phyloP scores from a whole-genome alignment of 306 rosid species.

The Sesbania bispinosa region DNA sequence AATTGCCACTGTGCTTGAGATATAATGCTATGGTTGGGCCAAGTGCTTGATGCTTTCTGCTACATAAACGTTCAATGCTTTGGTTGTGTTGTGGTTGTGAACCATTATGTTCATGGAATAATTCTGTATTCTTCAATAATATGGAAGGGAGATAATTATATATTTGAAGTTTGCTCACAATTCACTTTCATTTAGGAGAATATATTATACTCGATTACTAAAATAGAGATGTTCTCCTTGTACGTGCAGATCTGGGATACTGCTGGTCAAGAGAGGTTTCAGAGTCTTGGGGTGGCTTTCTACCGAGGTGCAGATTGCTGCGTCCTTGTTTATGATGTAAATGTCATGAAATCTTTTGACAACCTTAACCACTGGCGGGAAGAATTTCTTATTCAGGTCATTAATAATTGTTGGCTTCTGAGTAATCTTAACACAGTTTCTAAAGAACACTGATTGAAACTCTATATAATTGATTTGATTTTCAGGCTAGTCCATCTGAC shows the following conservation, averaged over 20 bases:
- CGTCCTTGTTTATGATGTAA: conserved; percentile 97
- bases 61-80: not conserved
- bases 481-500: conserved; percentile 99
- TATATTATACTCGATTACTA: too few species aligned
- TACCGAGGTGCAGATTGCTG: conserved; percentile 99
- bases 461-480: too few species aligned
- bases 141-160: not conserved
- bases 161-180: not conserved
- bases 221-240: not conserved
- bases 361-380: conserved; percentile 99
- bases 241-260: conserved; percentile 99
- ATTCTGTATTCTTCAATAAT: not conserved
- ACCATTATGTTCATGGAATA: not conserved
- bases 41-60: too few species aligned
- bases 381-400: conserved; percentile 97
- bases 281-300: conserved; percentile 99
- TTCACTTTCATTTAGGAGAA: not conserved
- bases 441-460: too few species aligned
- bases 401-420: too few species aligned
- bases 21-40: too few species aligned
- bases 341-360: conserved; percentile 94
- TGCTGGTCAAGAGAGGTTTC: conserved; percentile 99
- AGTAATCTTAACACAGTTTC: too few species aligned
- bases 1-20: too few species aligned
- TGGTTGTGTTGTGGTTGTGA: not conserved